Base-by-base conservation (phyloP, 345 rosid genomes). In the Heritiera fomes region DNA sequence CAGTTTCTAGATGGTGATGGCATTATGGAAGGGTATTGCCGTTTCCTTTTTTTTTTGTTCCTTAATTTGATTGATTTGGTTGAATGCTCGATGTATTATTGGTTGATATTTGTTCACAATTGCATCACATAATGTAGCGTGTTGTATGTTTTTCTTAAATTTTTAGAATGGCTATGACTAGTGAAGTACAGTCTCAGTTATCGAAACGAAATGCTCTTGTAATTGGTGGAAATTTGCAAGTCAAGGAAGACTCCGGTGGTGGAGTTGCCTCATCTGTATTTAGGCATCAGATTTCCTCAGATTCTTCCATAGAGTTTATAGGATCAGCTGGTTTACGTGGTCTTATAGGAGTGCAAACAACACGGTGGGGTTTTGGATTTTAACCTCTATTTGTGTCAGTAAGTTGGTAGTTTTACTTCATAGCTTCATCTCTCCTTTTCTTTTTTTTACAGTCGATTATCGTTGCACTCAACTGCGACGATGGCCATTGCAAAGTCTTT, bases 141-240 rank as follows among this genome's bases (percentile, higher is more conserved):
- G 13, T 61, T 65, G 32, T 56, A 47, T 83, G 40, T 12, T 78
- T 30, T 65, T 71, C 17, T 8, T 30, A 2, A 30, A 47, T 4
- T 53, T 59, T 78, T 89, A 92, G 98, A 82, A 91, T 94, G 98
- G 93, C 89, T 81, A 94, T 94, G 97, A 65, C 90, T 82, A 93
- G 93, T 82, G 86, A 94, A 87, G 88, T 94, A 80, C 92, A 91
- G 77, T 89, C 97, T 46, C 94, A 87, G 75, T 75, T 97, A 78
- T 97, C 99, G 17, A 91, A 97, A 82, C 78, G 82, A 30, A 89
- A 89, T 81, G 82, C 87, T 56, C 58, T 97, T 49, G 90, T 88
- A 64, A 84, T 94, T 80, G 92, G 87, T 69, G 98, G 98, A 53
- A 90, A 92, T 85, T 80, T 97, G 86, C 90, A 87, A 70, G 98